Conservation (phyloP, 306 rosid species). For the Abrus precatorius region DNA sequence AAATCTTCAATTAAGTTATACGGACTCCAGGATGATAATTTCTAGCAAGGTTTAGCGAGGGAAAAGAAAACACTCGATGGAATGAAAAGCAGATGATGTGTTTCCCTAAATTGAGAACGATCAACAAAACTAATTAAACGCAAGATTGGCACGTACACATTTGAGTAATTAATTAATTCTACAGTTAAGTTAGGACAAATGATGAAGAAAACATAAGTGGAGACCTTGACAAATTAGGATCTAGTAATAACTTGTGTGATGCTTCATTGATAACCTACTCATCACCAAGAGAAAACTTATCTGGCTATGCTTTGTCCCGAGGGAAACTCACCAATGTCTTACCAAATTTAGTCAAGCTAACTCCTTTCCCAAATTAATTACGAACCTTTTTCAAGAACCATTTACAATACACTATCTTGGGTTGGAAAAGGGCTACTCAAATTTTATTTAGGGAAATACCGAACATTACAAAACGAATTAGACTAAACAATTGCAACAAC, state of each 20-base stretch:
- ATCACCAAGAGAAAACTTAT: constrained; percentile 52
- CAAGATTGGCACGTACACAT: not conserved
- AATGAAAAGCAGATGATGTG: not conserved
- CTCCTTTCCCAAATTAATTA: constrained; percentile 19
- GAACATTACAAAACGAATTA: no score
- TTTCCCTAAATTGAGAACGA: not conserved
- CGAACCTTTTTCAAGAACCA: not conserved
- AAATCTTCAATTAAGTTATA: not conserved
- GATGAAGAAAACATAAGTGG: constrained; percentile 36
- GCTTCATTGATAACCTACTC: constrained; percentile 60
- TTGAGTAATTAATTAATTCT: constrained; percentile 24
- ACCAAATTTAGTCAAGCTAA: constrained; percentile 46
- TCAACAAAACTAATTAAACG: not conserved
- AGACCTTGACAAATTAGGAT: constrained; percentile 27
- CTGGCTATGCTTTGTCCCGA: not conserved
- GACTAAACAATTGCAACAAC: no score
- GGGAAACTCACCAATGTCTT: constrained; percentile 40
- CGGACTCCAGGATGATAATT: not conserved
- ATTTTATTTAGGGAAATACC: not conserved
- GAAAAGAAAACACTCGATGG: not conserved
- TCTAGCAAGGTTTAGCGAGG: constrained; percentile 2
- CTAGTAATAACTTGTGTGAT: constrained; percentile 46
- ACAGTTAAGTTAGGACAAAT: constrained; percentile 11
- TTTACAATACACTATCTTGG: not conserved
- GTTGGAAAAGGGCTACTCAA: not conserved